These are phyloP conservation scores for Triticum turgidum DNA, from an alignment of 176 grass and related monocot genomes.

Conservation along the genomic window DNA sequence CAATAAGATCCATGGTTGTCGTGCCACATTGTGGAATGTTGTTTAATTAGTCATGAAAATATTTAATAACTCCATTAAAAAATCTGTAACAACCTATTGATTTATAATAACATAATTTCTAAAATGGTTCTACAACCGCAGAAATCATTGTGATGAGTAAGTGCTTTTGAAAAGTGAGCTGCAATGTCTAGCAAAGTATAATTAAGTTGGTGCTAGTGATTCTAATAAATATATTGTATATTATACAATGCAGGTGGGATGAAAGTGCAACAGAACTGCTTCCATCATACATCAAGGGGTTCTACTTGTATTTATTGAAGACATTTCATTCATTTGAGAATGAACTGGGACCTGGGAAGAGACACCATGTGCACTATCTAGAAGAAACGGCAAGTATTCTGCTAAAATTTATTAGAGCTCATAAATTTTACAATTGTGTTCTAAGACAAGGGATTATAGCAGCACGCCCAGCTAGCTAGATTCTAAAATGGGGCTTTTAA, in stretches of 20 bases:
- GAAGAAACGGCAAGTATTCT: constrained; percentile 33
- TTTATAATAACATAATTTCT: not conserved
- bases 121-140: not conserved
- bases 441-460: not conserved
- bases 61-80: not conserved
- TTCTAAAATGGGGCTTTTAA: not conserved
- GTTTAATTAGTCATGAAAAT: not conserved
- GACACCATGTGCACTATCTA: constrained; percentile 26
- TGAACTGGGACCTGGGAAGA: constrained; percentile 29
- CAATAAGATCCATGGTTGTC: not conserved
- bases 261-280: constrained; percentile 25
- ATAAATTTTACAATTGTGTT: not conserved
- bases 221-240: not conserved
- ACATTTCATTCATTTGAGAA: constrained; percentile 39
- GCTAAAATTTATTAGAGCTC: not conserved
- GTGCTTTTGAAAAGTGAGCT: not conserved
- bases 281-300: constrained; percentile 31
- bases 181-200: not conserved
- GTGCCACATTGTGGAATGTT: not conserved
- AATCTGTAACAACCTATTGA: not conserved
- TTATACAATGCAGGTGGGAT: constrained; percentile 29
- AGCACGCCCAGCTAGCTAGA: not conserved
- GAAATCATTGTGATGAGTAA: not conserved
- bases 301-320: constrained; percentile 29
- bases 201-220: not conserved